Conservation (phyloP, 1,284 basidiomycete species). For the Cryptococcus sp. region DNA sequence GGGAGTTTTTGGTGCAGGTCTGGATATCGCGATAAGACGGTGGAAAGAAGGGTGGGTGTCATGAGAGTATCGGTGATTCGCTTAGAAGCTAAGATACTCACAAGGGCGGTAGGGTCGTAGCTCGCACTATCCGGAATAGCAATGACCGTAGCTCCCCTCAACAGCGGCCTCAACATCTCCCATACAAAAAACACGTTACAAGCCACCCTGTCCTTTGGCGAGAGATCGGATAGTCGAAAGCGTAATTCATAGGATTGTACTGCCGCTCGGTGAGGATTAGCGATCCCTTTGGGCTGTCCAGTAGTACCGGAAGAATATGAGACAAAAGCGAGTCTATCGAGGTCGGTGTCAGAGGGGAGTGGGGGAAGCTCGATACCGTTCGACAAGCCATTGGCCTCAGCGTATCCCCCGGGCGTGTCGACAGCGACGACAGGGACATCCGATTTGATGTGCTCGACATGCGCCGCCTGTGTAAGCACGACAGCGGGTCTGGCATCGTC, state of each 20-base stretch:
- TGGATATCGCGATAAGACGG: slow-evolving; percentile 35
- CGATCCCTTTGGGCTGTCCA: slow-evolving; percentile 40
- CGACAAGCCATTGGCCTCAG: background rate
- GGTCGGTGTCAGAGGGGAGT: slow-evolving; percentile 22
- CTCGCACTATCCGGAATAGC: slow-evolving; percentile 34
- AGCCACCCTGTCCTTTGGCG: slow-evolving; percentile 32
- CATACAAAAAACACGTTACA: slow-evolving; percentile 44
- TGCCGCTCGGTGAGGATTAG: slow-evolving; percentile 38
- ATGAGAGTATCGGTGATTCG: slow-evolving; percentile 41
- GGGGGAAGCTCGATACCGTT: background rate
- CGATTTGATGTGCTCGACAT: slow-evolving; percentile 21
- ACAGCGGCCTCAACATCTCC: slow-evolving; percentile 39
- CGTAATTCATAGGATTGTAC: slow-evolving; percentile 37
- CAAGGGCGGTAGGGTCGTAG: slow-evolving; percentile 37
- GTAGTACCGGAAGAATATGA: slow-evolving; percentile 43
- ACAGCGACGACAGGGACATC: slow-evolving; percentile 13
- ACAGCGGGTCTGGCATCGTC: slow-evolving; percentile 36
- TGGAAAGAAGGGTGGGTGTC: slow-evolving; percentile 38
- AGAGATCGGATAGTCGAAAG: slow-evolving; percentile 31
- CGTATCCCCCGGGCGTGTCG: slow-evolving; percentile 14
- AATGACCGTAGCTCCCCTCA: slow-evolving; percentile 36
- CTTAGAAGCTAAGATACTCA: slow-evolving; percentile 24
- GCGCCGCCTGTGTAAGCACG: slow-evolving; percentile 31
- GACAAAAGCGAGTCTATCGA: slow-evolving; percentile 38
- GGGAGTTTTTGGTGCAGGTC: slow-evolving; percentile 17